Evolutionary conservation across 805 yeast genomes (phyloP), one percentile per base, ranked within the genome.

Genomic region (Kodamaea laetipori): DNA sequence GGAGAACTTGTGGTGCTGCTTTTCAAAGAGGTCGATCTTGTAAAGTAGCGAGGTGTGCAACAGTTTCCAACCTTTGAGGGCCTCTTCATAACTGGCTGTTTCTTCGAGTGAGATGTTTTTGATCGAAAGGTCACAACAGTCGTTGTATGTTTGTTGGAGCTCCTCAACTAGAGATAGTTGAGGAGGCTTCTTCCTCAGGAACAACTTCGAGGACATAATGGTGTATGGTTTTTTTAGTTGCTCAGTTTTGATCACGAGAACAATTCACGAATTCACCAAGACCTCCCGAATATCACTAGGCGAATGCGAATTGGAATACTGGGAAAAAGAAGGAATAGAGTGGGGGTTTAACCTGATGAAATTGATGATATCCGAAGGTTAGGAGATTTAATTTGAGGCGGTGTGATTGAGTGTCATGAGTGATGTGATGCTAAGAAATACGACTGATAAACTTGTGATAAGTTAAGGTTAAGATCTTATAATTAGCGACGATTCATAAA

Each of bases 51-150:
- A 74, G 1, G 86, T 80, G 49, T 82, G 87, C n/a, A 86, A 62
- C 2, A 81, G 69, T 50, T 81, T 84, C 90, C 92, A 84, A 2
- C 90, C 90, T 46, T 76, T 78, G 15, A 83, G 62, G 2, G 90
- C 85, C 12, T 75, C 78, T 39, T 71, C 76, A 35, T 71, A 60
- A 15, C 75, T 71, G 25, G 73, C 68, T 13, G 69, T 66, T 46
- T 84, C 84, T 53, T 85, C 90, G 13, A 80, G 57, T 3, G 79
- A 70, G 39, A 81, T 56, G 59, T 82, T 79, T 47, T 73, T 68
- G 40, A 84, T 69, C 3, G 87, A 74, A 46, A 68, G 71, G 53
- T 78, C 78, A 39, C 87, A 84, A 39, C 79, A 71, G 46, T 80
- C 84, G 50, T 78, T 75, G 60, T 84, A 84, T 1, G 83, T 60